A percentile compares a stretch with the other conserved stretches of the same genome.
Evolutionary conservation across 116 monocot genomes (phyloP).

Genomic region (Trichopus zeylanicus): DNA sequence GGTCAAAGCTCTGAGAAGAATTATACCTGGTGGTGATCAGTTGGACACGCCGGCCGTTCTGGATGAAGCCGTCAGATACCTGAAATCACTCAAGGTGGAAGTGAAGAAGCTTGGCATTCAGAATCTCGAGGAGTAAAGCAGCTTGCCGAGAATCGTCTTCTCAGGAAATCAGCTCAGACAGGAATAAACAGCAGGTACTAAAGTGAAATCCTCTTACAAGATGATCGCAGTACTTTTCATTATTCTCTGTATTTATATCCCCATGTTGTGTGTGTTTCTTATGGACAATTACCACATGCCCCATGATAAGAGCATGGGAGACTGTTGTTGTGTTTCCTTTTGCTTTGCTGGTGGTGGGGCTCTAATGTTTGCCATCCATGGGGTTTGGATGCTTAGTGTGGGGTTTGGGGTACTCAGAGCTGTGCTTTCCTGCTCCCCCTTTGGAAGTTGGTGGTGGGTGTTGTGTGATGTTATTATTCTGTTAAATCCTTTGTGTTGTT

Average conservation of each 20-base stretch:
- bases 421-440: constrained; percentile 7
- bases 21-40: constrained; percentile 58
- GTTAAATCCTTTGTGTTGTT: constrained; percentile 8
- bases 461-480: constrained; percentile 9
- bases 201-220: background rate
- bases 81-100: constrained; percentile 72
- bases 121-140: constrained; percentile 16
- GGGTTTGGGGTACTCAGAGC: constrained; percentile 7
- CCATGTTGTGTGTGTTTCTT: background rate
- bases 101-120: constrained; percentile 52
- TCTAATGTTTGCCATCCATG: constrained; percentile 6
- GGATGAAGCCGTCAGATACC: constrained; percentile 75
- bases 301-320: constrained; percentile 10
- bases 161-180: background rate
- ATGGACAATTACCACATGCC: background rate
- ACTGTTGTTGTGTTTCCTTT: constrained; percentile 12
- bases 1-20: constrained; percentile 56
- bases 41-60: constrained; percentile 58
- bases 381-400: constrained; percentile 11
- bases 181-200: background rate
- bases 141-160: background rate
- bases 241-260: background rate
- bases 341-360: constrained; percentile 14
- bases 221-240: background rate
- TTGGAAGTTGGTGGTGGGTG: constrained; percentile 7